These are phyloP conservation scores for Talaromyces piceae DNA, from an alignment of 2,329 filamentous ascomycete genomes.

Conservation along the genomic window DNA sequence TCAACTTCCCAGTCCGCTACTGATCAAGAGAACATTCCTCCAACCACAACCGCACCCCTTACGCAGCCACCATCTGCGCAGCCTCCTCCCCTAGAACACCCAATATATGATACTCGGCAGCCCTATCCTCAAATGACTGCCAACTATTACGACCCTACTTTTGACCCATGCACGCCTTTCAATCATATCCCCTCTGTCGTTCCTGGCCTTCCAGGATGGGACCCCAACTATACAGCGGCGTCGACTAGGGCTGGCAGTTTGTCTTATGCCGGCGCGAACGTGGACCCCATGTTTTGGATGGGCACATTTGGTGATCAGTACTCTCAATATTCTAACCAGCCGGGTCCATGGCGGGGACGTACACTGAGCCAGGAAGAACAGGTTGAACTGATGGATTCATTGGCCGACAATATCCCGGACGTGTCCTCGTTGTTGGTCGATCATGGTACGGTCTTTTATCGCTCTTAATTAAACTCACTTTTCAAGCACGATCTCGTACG, in stretches of 20 bases:
- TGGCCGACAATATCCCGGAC: constrained; percentile 54
- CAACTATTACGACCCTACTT: constrained; percentile 20
- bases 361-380: constrained; percentile 72
- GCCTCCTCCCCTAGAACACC: constrained; percentile 5
- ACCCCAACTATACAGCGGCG: constrained; percentile 32
- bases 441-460: constrained; percentile 9
- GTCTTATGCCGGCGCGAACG: constrained; percentile 26
- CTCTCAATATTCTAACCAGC: constrained; percentile 41
- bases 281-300: constrained; percentile 37
- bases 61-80: constrained; percentile 13
- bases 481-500: not conserved
- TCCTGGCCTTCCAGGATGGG: constrained; percentile 35
- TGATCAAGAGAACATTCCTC: constrained; percentile 16
- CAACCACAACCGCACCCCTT: constrained; percentile 5
- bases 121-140: constrained; percentile 15
- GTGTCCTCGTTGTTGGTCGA: constrained; percentile 23
- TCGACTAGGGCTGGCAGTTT: constrained; percentile 30
- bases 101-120: constrained; percentile 14
- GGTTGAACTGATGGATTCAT: constrained; percentile 69
- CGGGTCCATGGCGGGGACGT: constrained; percentile 49
- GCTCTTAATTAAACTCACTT: constrained; percentile 6
- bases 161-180: constrained; percentile 32
- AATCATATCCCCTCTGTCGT: constrained; percentile 35
- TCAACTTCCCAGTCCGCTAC: constrained; percentile 9
- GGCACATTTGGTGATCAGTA: constrained; percentile 40